Evolutionary conservation across 257 asterid genomes (phyloP).

Genomic region (Mitragyna speciosa): DNA sequence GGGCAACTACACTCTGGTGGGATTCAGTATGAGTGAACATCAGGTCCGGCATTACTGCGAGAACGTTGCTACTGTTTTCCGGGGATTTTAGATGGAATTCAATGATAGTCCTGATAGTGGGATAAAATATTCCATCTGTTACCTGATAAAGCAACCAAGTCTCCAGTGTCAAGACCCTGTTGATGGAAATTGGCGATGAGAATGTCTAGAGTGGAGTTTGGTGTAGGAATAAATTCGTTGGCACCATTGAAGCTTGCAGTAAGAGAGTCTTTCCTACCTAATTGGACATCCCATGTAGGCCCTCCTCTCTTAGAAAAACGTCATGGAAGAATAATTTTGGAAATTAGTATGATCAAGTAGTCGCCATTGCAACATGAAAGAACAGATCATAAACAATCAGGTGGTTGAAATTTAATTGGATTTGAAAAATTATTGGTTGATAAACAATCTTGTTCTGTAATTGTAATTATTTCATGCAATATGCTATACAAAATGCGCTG

Average conservation of each 20-base stretch:
- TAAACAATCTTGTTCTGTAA: too few relatives aligned
- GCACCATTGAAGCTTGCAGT: slow-evolving; percentile 39
- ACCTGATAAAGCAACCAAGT: slow-evolving; percentile 65
- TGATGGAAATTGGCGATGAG: slow-evolving; percentile 32
- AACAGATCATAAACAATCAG: neutral
- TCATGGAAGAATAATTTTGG: neutral
- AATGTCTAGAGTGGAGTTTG: slow-evolving; percentile 29
- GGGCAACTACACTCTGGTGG: too few relatives aligned
- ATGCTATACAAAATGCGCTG: neutral
- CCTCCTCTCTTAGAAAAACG: slow-evolving; percentile 34
- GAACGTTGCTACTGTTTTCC: too few relatives aligned
- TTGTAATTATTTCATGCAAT: too few relatives aligned
- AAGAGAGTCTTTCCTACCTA: slow-evolving; percentile 35
- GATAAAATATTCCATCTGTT: neutral
- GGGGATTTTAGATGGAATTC: neutral
- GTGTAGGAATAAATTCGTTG: slow-evolving; percentile 31
- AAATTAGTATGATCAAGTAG: too few relatives aligned
- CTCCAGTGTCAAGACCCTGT: slow-evolving; percentile 40
- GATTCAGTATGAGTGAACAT: too few relatives aligned
- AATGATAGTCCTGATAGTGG: neutral
- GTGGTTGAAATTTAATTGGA: neutral
- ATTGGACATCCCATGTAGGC: slow-evolving; percentile 30
- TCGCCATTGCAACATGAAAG: neutral
- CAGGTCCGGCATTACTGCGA: too few relatives aligned
- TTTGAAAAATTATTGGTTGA: too few relatives aligned